Base-by-base conservation (phyloP, 345 rosid species). In the Leavenworthia alabamica region DNA sequence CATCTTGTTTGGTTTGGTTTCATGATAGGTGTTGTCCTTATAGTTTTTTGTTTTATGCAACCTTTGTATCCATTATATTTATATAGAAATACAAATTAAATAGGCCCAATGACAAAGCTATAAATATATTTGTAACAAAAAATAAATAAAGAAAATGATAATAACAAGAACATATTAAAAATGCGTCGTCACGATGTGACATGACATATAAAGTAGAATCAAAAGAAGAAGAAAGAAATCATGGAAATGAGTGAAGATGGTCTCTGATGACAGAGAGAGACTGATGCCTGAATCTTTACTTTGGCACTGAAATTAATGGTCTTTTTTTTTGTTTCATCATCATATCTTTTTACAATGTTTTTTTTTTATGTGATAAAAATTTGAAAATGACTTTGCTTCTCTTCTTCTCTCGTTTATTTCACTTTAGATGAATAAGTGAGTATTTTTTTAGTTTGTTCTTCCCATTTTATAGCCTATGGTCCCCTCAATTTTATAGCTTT, bases 271-370 rank as follows among this genome's bases (percentile, higher is more conserved):
- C 35, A 62, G 69, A 70, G 42, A 62, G 69, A 31, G 74, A 70
- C 74, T 55, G 69, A 62, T 70, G 69, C 42, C 74, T 70, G 74
- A 54, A 69, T 54, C 57, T 11, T 70, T 15, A 61, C 68, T 56
- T 70, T 62, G 64, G 74, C 74, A 55, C 74, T 70, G 74, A 70
- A 70, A 70, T 27, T 12, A 69, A 70, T 70, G 74, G 64, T 29
- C 46, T 45, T 36, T 69, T 44, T 33, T 20, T 29, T 10, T n/a
- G 15, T 36, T 37, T 52, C 27, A 41, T 64, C 23, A 29, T 50
- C 60, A 40, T 42, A 12, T 44, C 12, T 2, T 36, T 37, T 54
- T 43, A 12, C n/a, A n/a, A n/a, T n/a, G 9, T 20, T 20, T 6
- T 20, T 20, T 37, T 0, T 41, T 6, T 29, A 16, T 29, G 57